Evolutionary conservation across 768 basidiomycete genomes (phyloP).

Genomic region (Tricholoma bakamatsutake): DNA sequence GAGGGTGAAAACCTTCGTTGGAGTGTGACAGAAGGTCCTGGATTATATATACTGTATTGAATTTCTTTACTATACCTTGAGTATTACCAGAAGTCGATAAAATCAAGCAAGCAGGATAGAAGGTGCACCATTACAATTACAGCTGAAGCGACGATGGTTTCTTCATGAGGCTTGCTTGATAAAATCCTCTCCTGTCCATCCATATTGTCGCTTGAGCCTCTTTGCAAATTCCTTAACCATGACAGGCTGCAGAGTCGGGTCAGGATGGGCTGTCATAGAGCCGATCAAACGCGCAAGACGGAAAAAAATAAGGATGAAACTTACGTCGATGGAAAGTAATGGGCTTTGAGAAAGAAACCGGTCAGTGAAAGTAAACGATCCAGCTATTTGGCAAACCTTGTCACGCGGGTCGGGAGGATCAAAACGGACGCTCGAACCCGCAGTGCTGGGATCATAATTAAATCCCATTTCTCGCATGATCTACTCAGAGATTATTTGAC

Average conservation of each 20-base stretch:
- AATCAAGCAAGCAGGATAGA: background rate
- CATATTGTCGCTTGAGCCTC: slow-evolving; percentile 57
- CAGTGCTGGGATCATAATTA: slow-evolving; percentile 63
- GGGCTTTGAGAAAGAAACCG: slow-evolving; percentile 32
- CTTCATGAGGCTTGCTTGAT: slow-evolving; percentile 16
- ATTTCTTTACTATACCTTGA: background rate
- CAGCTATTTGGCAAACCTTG: slow-evolving; percentile 22
- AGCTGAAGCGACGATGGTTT: background rate
- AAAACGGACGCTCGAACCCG: slow-evolving; percentile 80
- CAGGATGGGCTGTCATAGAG: slow-evolving; percentile 57
- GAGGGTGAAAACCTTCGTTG: slow-evolving; percentile 36
- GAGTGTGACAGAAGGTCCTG: slow-evolving; percentile 2
- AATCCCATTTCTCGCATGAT: slow-evolving; percentile 80
- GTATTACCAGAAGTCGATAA: background rate
- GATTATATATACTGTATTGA: background rate
- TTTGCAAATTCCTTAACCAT: slow-evolving; percentile 50
- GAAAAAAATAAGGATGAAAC: slow-evolving; percentile 9
- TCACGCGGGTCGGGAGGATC: slow-evolving; percentile 58
- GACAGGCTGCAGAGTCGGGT: slow-evolving; percentile 51
- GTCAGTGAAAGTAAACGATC: background rate
- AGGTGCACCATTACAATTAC: background rate
- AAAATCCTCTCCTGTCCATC: slow-evolving; percentile 53
- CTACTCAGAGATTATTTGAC: slow-evolving; percentile 28
- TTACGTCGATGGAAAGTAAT: slow-evolving; percentile 77
- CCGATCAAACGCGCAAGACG: slow-evolving; percentile 1